phyloP scores from a whole-genome alignment of 495 filamentous ascomycete species.

The Podospora comata region DNA sequence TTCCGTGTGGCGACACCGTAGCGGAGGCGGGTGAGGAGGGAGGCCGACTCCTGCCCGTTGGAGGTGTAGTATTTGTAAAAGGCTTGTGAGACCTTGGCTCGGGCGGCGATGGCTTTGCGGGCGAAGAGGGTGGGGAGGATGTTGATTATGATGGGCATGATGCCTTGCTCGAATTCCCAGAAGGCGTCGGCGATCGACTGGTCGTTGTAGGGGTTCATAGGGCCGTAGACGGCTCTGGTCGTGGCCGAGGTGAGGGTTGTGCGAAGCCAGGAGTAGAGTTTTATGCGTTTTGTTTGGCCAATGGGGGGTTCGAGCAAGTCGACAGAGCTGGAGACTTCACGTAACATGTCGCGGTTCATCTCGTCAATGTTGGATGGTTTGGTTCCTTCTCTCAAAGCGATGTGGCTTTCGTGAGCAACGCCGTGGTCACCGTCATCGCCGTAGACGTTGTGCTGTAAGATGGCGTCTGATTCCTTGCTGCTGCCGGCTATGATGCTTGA shows the following conservation, averaged over 20 bases:
- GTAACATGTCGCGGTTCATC: conserved; percentile 38
- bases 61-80: conserved; percentile 44
- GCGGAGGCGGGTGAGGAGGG: conserved; percentile 29
- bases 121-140: conserved; percentile 40
- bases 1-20: conserved; percentile 34
- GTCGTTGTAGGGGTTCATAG: conserved; percentile 49
- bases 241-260: conserved; percentile 47
- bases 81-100: conserved; percentile 35
- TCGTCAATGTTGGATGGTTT: conserved; percentile 28
- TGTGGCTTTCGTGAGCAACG: conserved; percentile 30
- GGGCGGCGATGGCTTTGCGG: conserved; percentile 40
- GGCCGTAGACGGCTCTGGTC: conserved; percentile 50
- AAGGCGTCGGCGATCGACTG: conserved; percentile 40
- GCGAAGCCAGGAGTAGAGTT: conserved; percentile 38
- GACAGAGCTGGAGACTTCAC: conserved; percentile 23
- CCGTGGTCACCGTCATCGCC: conserved; percentile 26
- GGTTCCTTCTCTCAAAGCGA: conserved; percentile 35
- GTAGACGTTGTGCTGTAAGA: neutral
- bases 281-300: neutral
- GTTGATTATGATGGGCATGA: conserved; percentile 37
- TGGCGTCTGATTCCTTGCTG: conserved; percentile 27
- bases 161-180: conserved; percentile 46
- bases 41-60: conserved; percentile 25
- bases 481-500: conserved; percentile 31
- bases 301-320: conserved; percentile 16